These are phyloP conservation scores for Solanum paucissectum DNA, from an alignment of 257 asterid species.

Conservation along the genomic window DNA sequence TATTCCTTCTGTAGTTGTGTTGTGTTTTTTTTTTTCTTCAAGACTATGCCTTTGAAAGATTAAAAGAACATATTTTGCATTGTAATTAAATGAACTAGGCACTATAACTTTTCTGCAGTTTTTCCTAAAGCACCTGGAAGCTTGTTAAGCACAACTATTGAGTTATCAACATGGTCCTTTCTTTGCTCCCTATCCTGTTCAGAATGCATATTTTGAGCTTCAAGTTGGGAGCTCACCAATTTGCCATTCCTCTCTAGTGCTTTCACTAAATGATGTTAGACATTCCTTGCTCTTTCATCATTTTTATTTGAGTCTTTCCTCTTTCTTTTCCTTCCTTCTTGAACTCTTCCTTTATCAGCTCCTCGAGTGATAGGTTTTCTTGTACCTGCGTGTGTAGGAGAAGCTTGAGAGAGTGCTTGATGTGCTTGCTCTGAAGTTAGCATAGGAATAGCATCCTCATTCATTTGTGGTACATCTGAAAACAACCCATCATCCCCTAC, in stretches of 20 bases:
- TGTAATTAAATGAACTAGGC: not conserved
- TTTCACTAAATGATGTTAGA: conserved; percentile 37
- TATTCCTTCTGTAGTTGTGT: not conserved
- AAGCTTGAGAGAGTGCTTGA: no score
- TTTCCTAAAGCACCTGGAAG: conserved; percentile 68
- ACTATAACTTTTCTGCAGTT: conserved; percentile 78
- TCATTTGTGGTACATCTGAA: no score
- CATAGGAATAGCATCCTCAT: no score
- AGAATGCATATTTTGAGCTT: conserved; percentile 45
- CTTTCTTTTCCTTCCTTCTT: not conserved
- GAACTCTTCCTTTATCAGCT: no score
- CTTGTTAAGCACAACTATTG: conserved; percentile 54
- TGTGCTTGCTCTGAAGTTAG: no score
- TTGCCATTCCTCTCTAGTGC: conserved; percentile 62
- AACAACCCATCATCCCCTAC: no score
- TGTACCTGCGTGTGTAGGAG: no score
- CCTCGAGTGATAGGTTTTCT: no score
- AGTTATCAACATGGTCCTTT: conserved; percentile 44
- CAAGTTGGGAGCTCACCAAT: conserved; percentile 50
- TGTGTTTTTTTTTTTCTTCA: not conserved
- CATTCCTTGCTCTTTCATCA: conserved; percentile 25
- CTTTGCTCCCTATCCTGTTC: conserved; percentile 64
- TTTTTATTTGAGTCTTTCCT: conserved; percentile 21
- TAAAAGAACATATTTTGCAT: conserved; percentile 11
- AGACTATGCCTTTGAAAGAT: not conserved